phyloP scores from a whole-genome alignment of 768 basidiomycete genomes.

The Leccinum fibrillosum region DNA sequence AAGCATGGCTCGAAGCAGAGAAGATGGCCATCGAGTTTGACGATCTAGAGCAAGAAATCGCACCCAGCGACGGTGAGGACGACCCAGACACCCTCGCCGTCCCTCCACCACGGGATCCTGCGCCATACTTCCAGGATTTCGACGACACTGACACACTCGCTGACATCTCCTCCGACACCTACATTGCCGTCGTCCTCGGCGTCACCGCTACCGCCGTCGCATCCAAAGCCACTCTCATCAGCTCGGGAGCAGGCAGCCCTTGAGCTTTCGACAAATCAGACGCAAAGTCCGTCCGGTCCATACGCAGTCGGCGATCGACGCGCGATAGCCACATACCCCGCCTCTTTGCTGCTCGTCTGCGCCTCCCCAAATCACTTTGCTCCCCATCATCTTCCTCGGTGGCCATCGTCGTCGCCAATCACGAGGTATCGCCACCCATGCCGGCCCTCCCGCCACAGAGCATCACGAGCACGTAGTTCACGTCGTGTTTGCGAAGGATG shows the following conservation, averaged over 20 bases:
- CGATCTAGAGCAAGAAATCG: slow-evolving; percentile 29
- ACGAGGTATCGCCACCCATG: slow-evolving; percentile 11
- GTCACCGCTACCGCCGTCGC: slow-evolving; percentile 35
- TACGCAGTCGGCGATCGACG: slow-evolving; percentile 22
- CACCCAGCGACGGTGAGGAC: slow-evolving; percentile 19
- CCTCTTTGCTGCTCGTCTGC: slow-evolving; percentile 64
- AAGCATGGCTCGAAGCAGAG: slow-evolving; percentile 79
- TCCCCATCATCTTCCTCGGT: slow-evolving; percentile 32
- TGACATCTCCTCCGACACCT: slow-evolving; percentile 23
- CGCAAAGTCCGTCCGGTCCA: slow-evolving; percentile 24
- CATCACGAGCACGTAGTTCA: slow-evolving; percentile 85
- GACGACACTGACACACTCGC: slow-evolving; percentile 28
- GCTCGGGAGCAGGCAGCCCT: not conserved
- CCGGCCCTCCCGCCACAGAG: no score
- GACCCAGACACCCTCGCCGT: not conserved
- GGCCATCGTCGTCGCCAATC: slow-evolving; percentile 14
- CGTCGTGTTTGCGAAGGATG: slow-evolving; percentile 94
- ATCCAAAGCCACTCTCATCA: slow-evolving; percentile 34
- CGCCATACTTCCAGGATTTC: slow-evolving; percentile 11
- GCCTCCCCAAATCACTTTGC: slow-evolving; percentile 45
- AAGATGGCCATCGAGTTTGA: slow-evolving; percentile 50
- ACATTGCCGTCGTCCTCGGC: slow-evolving; percentile 32
- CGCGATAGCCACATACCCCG: slow-evolving; percentile 35
- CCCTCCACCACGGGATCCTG: not conserved
- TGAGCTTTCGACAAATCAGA: slow-evolving; percentile 12